Conservation (phyloP, 129 eudicot genomes). For the Sambucus nigra region DNA sequence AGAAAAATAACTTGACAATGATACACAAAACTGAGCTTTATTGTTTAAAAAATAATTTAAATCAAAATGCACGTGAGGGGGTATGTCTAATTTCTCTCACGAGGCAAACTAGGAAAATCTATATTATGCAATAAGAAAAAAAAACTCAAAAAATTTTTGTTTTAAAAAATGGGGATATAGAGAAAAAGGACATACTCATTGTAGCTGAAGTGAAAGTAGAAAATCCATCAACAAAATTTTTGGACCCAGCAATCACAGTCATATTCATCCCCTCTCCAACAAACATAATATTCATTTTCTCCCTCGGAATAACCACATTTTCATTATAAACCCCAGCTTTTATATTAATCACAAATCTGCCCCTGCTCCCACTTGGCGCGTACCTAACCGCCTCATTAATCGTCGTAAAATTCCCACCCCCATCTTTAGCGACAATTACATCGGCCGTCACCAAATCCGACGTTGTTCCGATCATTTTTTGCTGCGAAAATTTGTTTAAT, state of each 20-base stretch:
- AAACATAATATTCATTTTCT: conserved; percentile 53
- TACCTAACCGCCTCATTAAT: conserved; percentile 43
- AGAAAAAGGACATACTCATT: conserved; percentile 34
- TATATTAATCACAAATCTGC: conserved; percentile 39
- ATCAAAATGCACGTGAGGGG: background rate
- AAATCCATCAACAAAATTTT: conserved; percentile 57
- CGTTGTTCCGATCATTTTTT: conserved; percentile 31
- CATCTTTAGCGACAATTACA: conserved; percentile 49
- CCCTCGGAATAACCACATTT: conserved; percentile 54
- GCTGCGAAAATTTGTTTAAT: conserved; percentile 1
- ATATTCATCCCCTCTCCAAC: conserved; percentile 76
- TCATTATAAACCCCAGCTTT: conserved; percentile 60
- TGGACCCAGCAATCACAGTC: conserved; percentile 52
- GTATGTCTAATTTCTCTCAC: no score
- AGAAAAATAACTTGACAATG: no score
- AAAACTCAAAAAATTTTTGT: no score
- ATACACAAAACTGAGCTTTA: no score
- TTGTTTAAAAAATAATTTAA: no score
- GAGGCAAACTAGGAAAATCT: no score
- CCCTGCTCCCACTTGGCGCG: conserved; percentile 47
- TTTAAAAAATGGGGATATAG: background rate
- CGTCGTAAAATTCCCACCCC: conserved; percentile 41
- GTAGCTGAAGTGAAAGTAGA: conserved; percentile 83
- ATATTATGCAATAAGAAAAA: background rate
- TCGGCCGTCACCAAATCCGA: conserved; percentile 16